phyloP scores from a whole-genome alignment of 495 filamentous ascomycete species.

The Halenospora varia region DNA sequence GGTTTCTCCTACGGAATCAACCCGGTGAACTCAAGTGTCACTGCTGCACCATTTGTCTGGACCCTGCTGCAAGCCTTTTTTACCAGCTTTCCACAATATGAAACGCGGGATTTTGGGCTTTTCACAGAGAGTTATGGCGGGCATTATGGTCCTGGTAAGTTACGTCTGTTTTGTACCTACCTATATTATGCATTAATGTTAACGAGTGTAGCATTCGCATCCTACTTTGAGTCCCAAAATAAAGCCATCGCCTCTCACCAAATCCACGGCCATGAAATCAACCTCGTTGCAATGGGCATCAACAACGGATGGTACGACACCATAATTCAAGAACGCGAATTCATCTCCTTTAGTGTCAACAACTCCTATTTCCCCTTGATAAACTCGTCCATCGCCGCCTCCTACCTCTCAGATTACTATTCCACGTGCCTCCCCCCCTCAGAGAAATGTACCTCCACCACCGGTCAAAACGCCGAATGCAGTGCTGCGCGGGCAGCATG shows the following conservation, averaged over 20 bases:
- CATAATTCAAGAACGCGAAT: no score
- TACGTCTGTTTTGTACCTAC: no score
- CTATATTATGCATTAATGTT: no score
- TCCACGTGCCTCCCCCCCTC: no score
- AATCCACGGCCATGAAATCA: slow-evolving; percentile 41
- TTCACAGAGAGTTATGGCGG: slow-evolving; percentile 56
- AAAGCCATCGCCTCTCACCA: slow-evolving; percentile 34
- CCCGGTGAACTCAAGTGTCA: slow-evolving; percentile 41
- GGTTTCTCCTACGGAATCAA: slow-evolving; percentile 61
- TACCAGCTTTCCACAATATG: slow-evolving; percentile 46
- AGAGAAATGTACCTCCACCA: no score
- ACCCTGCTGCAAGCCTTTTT: slow-evolving; percentile 53
- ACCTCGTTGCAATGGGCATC: slow-evolving; percentile 52
- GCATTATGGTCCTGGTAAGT: slow-evolving; percentile 53
- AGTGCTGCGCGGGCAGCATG: slow-evolving; percentile 38
- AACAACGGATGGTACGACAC: no score
- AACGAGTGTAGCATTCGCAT: slow-evolving; percentile 45
- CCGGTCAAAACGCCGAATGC: slow-evolving; percentile 37
- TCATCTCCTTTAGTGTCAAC: no score
- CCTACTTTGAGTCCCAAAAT: slow-evolving; percentile 51
- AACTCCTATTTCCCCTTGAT: no score
- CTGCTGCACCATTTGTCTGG: slow-evolving; percentile 52
- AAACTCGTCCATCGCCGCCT: no score
- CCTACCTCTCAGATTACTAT: no score
- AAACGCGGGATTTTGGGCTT: slow-evolving; percentile 49